Evolutionary conservation across 352 stramenopile genomes (phyloP).

Genomic region (Globisporangium abappressorium): DNA sequence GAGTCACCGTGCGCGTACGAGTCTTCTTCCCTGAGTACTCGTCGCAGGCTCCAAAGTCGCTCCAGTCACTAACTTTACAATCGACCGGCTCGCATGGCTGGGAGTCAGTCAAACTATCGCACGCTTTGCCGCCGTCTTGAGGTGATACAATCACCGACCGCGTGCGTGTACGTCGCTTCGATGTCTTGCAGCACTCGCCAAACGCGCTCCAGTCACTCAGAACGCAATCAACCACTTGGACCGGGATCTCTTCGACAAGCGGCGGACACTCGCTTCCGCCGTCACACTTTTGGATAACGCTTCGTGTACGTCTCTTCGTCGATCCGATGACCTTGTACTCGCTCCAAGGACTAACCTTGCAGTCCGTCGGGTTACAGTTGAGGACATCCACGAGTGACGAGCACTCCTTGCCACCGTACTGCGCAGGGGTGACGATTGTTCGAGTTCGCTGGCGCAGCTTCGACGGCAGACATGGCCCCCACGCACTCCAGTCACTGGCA

Average conservation of each 20-base stretch:
- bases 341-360: constrained; percentile 50
- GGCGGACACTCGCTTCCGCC: constrained; percentile 39
- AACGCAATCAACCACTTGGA: constrained; percentile 39
- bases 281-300: constrained; percentile 34
- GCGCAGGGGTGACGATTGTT: constrained; percentile 33
- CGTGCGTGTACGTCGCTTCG: constrained; percentile 42
- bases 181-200: constrained; percentile 32
- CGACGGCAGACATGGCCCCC: constrained; percentile 32
- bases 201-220: constrained; percentile 47
- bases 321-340: constrained; percentile 34
- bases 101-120: constrained; percentile 29
- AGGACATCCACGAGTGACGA: constrained; percentile 38
- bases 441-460: constrained; percentile 43
- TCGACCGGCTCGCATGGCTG: constrained; percentile 37
- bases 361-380: constrained; percentile 68
- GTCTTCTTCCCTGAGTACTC: constrained; percentile 34
- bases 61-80: constrained; percentile 55
- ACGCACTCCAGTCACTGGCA: constrained; percentile 48
- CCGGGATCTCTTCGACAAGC: constrained; percentile 36
- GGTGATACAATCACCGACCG: constrained; percentile 35
- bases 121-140: constrained; percentile 49
- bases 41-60: constrained; percentile 39
- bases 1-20: constrained; percentile 32
- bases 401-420: constrained; percentile 47
- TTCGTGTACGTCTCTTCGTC: constrained; percentile 43